These are phyloP conservation scores for Cornus controversa DNA, from an alignment of 148 eudicot species.

Conservation along the genomic window DNA sequence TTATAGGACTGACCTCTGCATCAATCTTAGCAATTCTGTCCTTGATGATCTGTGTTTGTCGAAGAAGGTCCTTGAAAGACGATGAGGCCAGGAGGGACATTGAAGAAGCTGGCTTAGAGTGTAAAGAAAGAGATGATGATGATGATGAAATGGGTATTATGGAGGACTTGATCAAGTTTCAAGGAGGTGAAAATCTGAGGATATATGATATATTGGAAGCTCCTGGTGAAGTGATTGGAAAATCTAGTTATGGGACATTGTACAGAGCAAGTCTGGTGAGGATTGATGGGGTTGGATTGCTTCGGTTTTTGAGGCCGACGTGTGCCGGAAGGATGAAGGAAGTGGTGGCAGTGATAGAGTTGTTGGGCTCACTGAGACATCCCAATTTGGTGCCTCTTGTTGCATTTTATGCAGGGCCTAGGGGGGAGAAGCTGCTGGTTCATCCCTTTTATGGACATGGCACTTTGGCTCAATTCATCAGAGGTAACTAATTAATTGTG, in stretches of 20 bases:
- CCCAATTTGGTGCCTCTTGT: slow-evolving; percentile 78
- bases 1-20: slow-evolving; percentile 19
- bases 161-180: slow-evolving; percentile 66
- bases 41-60: slow-evolving; percentile 16
- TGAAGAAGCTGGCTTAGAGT: slow-evolving; percentile 29
- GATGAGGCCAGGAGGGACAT: slow-evolving; percentile 11
- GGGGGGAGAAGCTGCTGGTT: slow-evolving; percentile 90
- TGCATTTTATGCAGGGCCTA: slow-evolving; percentile 76
- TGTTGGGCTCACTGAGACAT: slow-evolving; percentile 66
- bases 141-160: too few species aligned
- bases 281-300: slow-evolving; percentile 37
- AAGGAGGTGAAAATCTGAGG: slow-evolving; percentile 73
- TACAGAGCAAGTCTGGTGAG: slow-evolving; percentile 61
- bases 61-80: slow-evolving; percentile 12
- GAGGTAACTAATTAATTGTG: too few species aligned
- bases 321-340: slow-evolving; percentile 55
- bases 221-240: slow-evolving; percentile 96
- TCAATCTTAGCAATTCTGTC: slow-evolving; percentile 19
- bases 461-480: slow-evolving; percentile 68
- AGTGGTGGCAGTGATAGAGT: slow-evolving; percentile 44
- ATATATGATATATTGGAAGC: slow-evolving; percentile 82
- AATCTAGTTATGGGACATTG: slow-evolving; percentile 88
- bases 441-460: slow-evolving; percentile 64
- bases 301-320: slow-evolving; percentile 86
- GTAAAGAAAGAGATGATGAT: slow-evolving; percentile 18